These are phyloP conservation scores for Nakaseomyces nivariensis DNA, from an alignment of 1,139 yeast genomes.

Conservation along the genomic window DNA sequence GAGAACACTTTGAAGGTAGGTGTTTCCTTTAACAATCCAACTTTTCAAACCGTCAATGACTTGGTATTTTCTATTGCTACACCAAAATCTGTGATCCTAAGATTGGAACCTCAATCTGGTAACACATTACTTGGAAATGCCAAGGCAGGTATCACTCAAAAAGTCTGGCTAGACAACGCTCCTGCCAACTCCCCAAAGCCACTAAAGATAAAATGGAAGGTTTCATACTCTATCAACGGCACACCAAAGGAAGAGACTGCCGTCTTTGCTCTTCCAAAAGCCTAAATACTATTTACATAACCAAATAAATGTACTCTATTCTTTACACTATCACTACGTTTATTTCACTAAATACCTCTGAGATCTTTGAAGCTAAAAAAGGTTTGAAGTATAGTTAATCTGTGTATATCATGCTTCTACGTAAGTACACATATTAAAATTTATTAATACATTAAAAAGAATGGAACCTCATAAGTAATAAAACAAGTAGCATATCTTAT, in stretches of 20 bases:
- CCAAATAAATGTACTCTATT: background rate
- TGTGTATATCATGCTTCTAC: background rate
- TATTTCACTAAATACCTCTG: too few relatives aligned
- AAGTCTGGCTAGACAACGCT: conserved; percentile 41
- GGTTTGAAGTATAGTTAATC: background rate
- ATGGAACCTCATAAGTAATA: background rate
- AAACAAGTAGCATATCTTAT: too few relatives aligned
- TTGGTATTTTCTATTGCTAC: conserved; percentile 72
- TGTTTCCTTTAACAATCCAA: conserved; percentile 38
- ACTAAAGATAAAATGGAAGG: conserved; percentile 77
- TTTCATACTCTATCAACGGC: conserved; percentile 45
- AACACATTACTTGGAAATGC: conserved; percentile 43
- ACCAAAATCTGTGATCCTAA: conserved; percentile 59
- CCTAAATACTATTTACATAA: conserved; percentile 9
- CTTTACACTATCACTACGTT: background rate
- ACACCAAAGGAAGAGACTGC: conserved; percentile 46
- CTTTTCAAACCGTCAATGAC: conserved; percentile 38
- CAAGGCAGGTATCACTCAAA: conserved; percentile 40
- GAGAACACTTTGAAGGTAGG: conserved; percentile 36
- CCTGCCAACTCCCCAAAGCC: conserved; percentile 28
- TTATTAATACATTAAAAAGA: background rate
- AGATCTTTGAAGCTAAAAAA: too few relatives aligned
- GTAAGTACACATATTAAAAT: background rate
- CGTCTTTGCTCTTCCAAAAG: conserved; percentile 35
- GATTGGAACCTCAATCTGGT: conserved; percentile 61